Base-by-base conservation (phyloP, 306 rosid species). In the Vachellia collinsii region DNA sequence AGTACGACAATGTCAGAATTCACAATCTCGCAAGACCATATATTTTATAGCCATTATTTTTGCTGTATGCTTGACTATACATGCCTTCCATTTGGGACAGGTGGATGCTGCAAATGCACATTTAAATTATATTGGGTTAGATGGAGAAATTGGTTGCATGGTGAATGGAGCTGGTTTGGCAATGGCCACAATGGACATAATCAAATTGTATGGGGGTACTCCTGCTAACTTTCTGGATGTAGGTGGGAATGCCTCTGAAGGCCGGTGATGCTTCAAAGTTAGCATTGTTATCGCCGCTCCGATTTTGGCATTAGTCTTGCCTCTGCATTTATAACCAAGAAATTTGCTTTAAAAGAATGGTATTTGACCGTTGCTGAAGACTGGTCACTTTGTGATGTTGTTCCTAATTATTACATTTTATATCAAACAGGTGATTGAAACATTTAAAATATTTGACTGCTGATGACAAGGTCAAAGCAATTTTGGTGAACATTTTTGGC, bases 91-190 rank as follows among this genome's bases (percentile, higher is more conserved):
- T 77, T 81, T 68, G 34, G 61, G 48, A 74, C 92, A 93, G 98
- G 99, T 93, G 77, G 74, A 84, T 86, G 99, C 98, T 79, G 98
- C 97, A 77, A 89, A 93, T 80, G 98, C 94, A 54, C 96, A 95
- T 86, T 88, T 93, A 74, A 95, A 93, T 84, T 93, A 95, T 66
- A 93, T 95, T 81, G 99, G 99, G 17, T 88, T 95, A 73, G 99
- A 95, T 87, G 99, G 98, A 78, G 99, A 95, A 85, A 95, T 95
- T 81, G 98, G 99, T 68, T 95, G 98, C 90, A 95, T 95, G 99
- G 99, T 93, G 87, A 93, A 93, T 83, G 98, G 99, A 66, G 98
- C 99, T 44, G 99, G 99, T 74, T 86, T 93, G 77, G 99, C 99
- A 75, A 95, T 95, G 99, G 94, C 99, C 80, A 95, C 99, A 7